These are phyloP conservation scores for Quercus glauca DNA, from an alignment of 306 rosid species.

Conservation along the genomic window DNA sequence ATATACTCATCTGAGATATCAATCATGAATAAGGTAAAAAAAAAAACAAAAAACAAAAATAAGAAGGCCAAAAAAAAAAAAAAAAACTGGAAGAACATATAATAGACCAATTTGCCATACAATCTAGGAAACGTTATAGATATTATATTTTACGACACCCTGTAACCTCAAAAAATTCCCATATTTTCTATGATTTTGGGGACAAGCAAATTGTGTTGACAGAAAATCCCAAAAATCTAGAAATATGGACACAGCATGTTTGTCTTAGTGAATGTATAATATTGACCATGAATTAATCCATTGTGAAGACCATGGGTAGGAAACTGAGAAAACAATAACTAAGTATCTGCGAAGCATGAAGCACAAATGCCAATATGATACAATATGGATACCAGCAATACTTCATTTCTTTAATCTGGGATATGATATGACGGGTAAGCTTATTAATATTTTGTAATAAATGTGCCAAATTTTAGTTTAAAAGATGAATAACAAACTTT, in stretches of 20 bases:
- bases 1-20: slow-evolving; percentile 64
- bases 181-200: not conserved
- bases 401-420: too few species aligned
- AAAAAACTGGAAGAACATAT: not conserved
- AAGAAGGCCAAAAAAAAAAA: not conserved
- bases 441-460: too few species aligned
- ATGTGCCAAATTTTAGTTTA: not conserved
- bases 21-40: slow-evolving; percentile 17
- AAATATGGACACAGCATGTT: not conserved
- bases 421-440: too few species aligned
- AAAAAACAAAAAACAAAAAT: not conserved
- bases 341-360: not conserved
- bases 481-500: not conserved
- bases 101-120: not conserved
- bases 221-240: not conserved
- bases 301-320: too few species aligned
- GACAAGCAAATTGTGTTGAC: not conserved
- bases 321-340: too few species aligned
- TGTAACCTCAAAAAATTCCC: not conserved
- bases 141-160: not conserved
- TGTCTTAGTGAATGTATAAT: not conserved
- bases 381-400: not conserved
- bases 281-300: not conserved
- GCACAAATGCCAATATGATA: not conserved
- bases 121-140: not conserved